These are phyloP conservation scores for Thalassiosira livingstoniorum DNA, from an alignment of 352 stramenopile genomes.

Conservation along the genomic window DNA sequence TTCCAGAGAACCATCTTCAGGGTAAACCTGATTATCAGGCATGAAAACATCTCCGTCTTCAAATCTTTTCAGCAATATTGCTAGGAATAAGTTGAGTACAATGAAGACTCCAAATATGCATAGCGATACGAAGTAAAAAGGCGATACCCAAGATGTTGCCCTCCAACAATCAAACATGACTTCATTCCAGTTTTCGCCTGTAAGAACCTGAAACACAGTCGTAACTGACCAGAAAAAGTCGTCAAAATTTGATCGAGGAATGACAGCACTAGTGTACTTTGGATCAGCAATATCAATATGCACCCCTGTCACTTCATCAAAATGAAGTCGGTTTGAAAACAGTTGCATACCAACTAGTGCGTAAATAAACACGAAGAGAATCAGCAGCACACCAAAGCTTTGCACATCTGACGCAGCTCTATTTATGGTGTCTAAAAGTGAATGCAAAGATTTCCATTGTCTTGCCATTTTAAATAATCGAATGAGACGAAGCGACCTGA, in stretches of 20 bases:
- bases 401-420: slow-evolving; percentile 91
- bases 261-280: slow-evolving; percentile 58
- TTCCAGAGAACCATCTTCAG: slow-evolving; percentile 24
- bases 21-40: slow-evolving; percentile 22
- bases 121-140: slow-evolving; percentile 87
- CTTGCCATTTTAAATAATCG: slow-evolving; percentile 94
- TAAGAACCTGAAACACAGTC: slow-evolving; percentile 94
- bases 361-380: slow-evolving; percentile 96
- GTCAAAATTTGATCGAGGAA: slow-evolving; percentile 89
- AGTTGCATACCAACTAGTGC: slow-evolving; percentile 92
- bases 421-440: slow-evolving; percentile 91
- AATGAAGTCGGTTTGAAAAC: slow-evolving; percentile 94
- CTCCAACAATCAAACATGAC: slow-evolving; percentile 94
- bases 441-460: slow-evolving; percentile 91
- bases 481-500: slow-evolving; percentile 92
- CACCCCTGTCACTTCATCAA: slow-evolving; percentile 85
- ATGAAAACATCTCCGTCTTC: slow-evolving; percentile 58
- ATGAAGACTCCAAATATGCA: slow-evolving; percentile 92
- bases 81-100: slow-evolving; percentile 94
- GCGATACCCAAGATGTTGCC: slow-evolving; percentile 66
- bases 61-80: slow-evolving; percentile 92
- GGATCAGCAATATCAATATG: slow-evolving; percentile 84
- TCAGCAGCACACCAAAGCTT: slow-evolving; percentile 94
- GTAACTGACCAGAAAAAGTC: slow-evolving; percentile 87
- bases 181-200: slow-evolving; percentile 86